A percentile compares a stretch with the other conserved stretches of the same genome.
phyloP scores from a whole-genome alignment of 1,284 basidiomycete genomes.

The Psilocybe mexicana region DNA sequence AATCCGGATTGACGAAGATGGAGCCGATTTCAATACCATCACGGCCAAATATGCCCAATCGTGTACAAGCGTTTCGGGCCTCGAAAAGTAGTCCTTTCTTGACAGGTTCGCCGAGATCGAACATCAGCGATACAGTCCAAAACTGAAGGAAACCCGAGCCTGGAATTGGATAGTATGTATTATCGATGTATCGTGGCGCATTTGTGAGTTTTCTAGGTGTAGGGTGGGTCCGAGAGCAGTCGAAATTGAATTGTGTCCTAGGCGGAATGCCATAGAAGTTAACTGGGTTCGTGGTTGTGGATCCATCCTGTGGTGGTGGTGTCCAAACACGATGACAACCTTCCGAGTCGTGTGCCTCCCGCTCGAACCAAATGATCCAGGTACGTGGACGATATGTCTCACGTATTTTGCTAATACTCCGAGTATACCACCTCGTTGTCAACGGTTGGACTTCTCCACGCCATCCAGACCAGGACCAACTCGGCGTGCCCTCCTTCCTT shows the following conservation, averaged over 20 bases:
- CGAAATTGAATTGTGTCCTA: slow-evolving; percentile 9
- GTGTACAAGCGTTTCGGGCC: neutral
- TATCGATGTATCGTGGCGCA: slow-evolving; percentile 10
- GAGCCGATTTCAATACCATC: slow-evolving; percentile 6
- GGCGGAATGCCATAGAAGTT: slow-evolving; percentile 3
- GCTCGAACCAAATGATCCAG: slow-evolving; percentile 12
- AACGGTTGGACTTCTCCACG: neutral
- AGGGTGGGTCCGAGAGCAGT: slow-evolving; percentile 11
- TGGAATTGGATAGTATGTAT: slow-evolving; percentile 1
- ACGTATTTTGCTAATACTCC: neutral
- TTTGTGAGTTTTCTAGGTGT: slow-evolving; percentile 7
- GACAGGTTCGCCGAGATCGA: slow-evolving; percentile 1
- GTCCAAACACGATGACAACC: slow-evolving; percentile 8
- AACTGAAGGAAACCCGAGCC: slow-evolving; percentile 19
- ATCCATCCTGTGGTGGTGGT: neutral
- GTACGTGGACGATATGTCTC: slow-evolving; percentile 1
- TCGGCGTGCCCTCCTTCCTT: slow-evolving; percentile 5
- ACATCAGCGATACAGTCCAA: slow-evolving; percentile 15
- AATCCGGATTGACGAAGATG: slow-evolving; percentile 7
- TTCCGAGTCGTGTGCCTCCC: slow-evolving; percentile 12
- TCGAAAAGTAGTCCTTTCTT: neutral
- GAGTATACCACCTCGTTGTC: neutral
- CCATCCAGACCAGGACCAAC: slow-evolving; percentile 19
- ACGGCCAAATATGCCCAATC: slow-evolving; percentile 11
- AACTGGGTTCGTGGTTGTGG: neutral